These are phyloP conservation scores for Aegilops sharonensis DNA, from an alignment of 176 grass and related monocot genomes.

Conservation along the genomic window DNA sequence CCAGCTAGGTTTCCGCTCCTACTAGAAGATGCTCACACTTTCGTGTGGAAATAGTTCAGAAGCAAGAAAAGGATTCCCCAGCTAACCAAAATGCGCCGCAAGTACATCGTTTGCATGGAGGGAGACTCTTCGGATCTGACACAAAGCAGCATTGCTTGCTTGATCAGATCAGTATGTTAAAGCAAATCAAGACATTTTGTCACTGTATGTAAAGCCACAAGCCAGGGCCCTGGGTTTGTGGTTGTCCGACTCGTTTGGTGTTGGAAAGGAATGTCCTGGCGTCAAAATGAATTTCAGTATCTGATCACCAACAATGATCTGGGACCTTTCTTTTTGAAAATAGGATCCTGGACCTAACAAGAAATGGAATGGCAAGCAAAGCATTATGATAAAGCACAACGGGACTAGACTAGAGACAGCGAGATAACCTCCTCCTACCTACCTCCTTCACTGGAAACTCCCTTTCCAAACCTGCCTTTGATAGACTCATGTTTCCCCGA, in stretches of 20 bases:
- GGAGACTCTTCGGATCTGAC: neutral
- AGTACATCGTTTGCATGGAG: neutral
- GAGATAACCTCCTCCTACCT: neutral
- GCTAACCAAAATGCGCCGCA: too few species aligned
- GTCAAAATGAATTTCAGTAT: neutral
- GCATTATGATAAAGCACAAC: neutral
- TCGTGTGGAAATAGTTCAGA: neutral
- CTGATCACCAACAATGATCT: neutral
- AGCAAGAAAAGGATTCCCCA: neutral
- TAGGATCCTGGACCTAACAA: constrained; percentile 32
- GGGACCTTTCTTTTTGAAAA: neutral
- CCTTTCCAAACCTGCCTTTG: constrained; percentile 6
- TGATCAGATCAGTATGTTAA: neutral
- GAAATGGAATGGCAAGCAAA: constrained; percentile 25
- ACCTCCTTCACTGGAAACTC: constrained; percentile 6
- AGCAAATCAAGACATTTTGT: neutral
- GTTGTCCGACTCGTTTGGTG: neutral
- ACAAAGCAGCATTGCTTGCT: neutral
- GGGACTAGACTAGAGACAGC: constrained; percentile 24
- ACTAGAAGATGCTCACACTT: constrained; percentile 26
- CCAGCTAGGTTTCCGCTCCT: constrained; percentile 8
- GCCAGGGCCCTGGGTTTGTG: neutral
- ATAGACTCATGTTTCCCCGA: constrained; percentile 16
- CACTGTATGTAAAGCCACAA: neutral
- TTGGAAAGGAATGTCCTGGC: neutral